Base-by-base conservation (phyloP, 805 yeast species). In the Starmerella vaccinii region DNA sequence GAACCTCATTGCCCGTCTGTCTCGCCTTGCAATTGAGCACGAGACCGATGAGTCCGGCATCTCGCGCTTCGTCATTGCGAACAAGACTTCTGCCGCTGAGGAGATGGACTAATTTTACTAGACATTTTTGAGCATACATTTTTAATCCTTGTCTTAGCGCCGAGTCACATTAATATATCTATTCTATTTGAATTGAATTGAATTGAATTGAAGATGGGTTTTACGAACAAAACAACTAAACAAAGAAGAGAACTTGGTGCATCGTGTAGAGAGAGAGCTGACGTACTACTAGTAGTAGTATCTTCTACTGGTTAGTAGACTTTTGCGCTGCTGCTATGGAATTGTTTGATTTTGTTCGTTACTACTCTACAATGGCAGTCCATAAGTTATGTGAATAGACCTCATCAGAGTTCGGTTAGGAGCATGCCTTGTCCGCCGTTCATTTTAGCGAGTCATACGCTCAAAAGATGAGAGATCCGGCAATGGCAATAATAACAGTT, bases 1-100 rank as follows among this genome's bases (percentile, higher is more conserved):
- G 66, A 65, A 65, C 66, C 61, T 66, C 48, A 57, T 66, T 49
- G 65, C 62, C 39, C 64, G 66, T 58, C 62, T 66, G 44, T 65
- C 69, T 21, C 63, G 66, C 53, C 61, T 66, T 44, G 68, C 69
- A 16, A 57, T 66, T 52, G 69, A 66, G 66, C 69, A 66, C 58
- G 68, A 65, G 63, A 57, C 56, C 41, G 67, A 61, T 50, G 63
- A 60, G 52, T 51, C 45, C 39, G 62, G 61, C 27, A 51, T 54
- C 51, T 57, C 65, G 33, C 64, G 66, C 57, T 65, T 58, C 63
- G 57, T 57, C 58, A 54, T 65, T 39, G 61, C 64, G 46, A 58
- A 58, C 61, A 64, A 64, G 67, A 50, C 65, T 41, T 52, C 59
- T 46, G 59, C 57, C 29, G 69, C 65, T 48, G 68, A 65, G 63